Evolutionary conservation across 345 rosid genomes (phyloP).

Genomic region (Eucalyptus erythrocorys): DNA sequence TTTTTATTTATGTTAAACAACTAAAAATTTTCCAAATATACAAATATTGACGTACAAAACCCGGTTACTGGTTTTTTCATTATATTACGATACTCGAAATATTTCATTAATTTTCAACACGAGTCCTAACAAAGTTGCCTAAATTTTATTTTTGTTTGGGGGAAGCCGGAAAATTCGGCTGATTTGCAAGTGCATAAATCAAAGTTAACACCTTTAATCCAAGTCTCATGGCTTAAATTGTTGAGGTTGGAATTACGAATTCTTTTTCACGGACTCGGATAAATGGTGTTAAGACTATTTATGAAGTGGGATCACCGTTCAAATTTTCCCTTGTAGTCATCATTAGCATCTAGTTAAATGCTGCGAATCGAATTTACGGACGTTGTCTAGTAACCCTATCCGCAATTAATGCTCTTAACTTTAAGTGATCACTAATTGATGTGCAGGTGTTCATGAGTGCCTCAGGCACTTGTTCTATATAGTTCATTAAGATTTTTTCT

Average conservation of each 20-base stretch:
- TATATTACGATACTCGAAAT: neutral
- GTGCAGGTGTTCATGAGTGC: neutral
- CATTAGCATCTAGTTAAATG: neutral
- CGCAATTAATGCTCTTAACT: neutral
- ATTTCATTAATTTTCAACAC: neutral
- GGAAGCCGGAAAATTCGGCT: neutral
- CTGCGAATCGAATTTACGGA: neutral
- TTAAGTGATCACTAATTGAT: neutral
- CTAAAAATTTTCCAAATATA: neutral
- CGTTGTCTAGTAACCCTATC: neutral
- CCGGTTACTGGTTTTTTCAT: neutral
- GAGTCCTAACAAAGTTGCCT: neutral
- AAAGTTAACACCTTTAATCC: neutral
- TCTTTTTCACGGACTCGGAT: neutral
- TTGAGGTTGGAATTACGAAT: neutral
- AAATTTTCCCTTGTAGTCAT: neutral
- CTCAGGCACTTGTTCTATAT: neutral
- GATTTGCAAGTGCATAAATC: neutral
- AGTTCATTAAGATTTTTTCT: neutral
- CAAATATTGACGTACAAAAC: neutral
- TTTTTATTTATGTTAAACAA: neutral
- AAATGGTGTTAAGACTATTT: neutral
- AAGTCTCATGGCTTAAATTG: neutral
- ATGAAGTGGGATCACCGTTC: neutral
- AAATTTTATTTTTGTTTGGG: neutral